These are phyloP conservation scores for Fusarium coffeatum DNA, from an alignment of 2,329 filamentous ascomycete genomes.

Conservation along the genomic window DNA sequence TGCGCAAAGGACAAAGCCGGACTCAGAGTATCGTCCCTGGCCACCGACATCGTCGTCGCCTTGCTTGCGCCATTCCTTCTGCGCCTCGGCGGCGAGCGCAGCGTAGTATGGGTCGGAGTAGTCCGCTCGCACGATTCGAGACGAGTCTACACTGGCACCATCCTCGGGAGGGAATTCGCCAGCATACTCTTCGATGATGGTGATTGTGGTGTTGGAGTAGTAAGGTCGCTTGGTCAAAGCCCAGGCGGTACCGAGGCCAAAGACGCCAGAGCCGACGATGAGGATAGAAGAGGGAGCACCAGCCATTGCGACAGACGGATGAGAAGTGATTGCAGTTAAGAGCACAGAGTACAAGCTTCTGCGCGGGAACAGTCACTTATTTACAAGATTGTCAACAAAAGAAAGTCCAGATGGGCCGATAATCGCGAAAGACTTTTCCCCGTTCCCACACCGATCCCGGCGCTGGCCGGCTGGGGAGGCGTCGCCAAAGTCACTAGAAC, in stretches of 20 bases:
- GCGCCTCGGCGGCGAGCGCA: constrained; percentile 76
- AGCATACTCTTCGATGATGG: constrained; percentile 67
- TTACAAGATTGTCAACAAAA: constrained; percentile 19
- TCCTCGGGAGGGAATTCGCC: constrained; percentile 70
- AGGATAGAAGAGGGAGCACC: constrained; percentile 64
- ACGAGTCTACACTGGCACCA: constrained; percentile 70
- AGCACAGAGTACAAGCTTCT: constrained; percentile 14
- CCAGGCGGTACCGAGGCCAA: constrained; percentile 72
- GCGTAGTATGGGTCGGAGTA: constrained; percentile 86
- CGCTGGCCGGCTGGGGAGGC: constrained; percentile 30
- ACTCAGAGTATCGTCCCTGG: constrained; percentile 75
- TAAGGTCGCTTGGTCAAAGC: constrained; percentile 72
- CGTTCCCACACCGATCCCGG: constrained; percentile 44
- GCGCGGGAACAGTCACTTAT: constrained; percentile 21
- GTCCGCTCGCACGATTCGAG: constrained; percentile 76
- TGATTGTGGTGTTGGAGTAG: constrained; percentile 66
- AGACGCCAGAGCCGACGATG: constrained; percentile 76
- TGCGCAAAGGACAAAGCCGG: constrained; percentile 74
- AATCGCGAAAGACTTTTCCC: constrained; percentile 37
- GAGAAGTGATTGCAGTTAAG: constrained; percentile 13
- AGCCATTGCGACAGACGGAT: constrained; percentile 45
- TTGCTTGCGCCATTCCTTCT: constrained; percentile 73
- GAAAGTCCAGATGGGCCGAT: constrained; percentile 27
- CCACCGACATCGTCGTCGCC: constrained; percentile 68
- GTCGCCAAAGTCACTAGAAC: constrained; percentile 14